Percentiles rank a stretch among this genome's conserved stretches.
Conservation (phyloP, 805 yeast species). For the Candida dendrica region DNA sequence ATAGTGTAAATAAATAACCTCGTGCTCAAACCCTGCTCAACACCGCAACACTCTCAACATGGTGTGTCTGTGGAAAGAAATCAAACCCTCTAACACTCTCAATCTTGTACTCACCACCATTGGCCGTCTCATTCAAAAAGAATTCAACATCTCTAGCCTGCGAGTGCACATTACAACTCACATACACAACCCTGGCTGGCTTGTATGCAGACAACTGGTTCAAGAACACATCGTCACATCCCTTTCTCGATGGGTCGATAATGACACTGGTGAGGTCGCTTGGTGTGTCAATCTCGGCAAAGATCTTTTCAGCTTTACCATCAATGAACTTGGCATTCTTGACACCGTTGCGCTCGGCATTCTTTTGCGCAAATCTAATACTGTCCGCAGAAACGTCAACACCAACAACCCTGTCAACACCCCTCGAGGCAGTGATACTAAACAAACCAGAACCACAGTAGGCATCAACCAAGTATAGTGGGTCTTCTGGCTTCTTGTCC, state of each 20-base stretch:
- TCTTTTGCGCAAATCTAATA: conserved; percentile 77
- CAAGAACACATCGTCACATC: conserved; percentile 85
- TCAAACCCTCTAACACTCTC: conserved; percentile 92
- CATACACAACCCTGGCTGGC: conserved; percentile 87
- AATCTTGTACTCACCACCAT: conserved; percentile 58
- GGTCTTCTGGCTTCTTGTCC: conserved; percentile 31
- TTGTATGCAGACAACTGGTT: conserved; percentile 76
- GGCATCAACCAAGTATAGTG: conserved; percentile 80
- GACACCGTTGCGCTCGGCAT: conserved; percentile 71
- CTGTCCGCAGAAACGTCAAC: conserved; percentile 92
- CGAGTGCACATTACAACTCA: conserved; percentile 95
- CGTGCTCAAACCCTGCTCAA: conserved; percentile 27
- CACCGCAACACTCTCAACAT: conserved; percentile 84
- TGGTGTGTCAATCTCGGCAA: conserved; percentile 72
- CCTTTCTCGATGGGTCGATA: conserved; percentile 95
- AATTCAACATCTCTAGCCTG: conserved; percentile 92
- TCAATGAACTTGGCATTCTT: conserved; percentile 76
- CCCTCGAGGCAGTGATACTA: conserved; percentile 75
- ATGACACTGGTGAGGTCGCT: conserved; percentile 76
- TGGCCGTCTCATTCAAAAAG: conserved; percentile 58
- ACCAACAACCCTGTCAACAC: conserved; percentile 82
- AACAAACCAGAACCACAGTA: conserved; percentile 96
- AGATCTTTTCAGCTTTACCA: conserved; percentile 90
- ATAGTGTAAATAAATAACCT: too few species aligned
- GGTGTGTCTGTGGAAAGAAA: conserved; percentile 93